A percentile compares a stretch with the other conserved stretches of the same genome.
Conservation (phyloP, 2,329 filamentous ascomycete genomes). For the Exophiala calicioides region DNA sequence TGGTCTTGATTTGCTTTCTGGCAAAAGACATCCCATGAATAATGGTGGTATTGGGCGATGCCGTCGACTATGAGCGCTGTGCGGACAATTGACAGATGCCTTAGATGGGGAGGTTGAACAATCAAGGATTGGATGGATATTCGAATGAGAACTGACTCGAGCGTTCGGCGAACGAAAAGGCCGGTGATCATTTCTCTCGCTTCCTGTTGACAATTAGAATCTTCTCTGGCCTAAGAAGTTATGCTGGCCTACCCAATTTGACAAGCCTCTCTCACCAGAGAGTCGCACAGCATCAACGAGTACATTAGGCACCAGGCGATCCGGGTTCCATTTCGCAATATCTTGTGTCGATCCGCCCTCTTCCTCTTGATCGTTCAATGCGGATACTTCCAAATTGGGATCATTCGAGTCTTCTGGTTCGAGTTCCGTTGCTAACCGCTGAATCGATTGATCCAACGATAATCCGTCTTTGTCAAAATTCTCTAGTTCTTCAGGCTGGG, state of each 20-base stretch:
- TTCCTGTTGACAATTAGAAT: conserved; percentile 10
- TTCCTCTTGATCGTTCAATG: conserved; percentile 14
- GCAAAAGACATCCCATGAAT: conserved; percentile 54
- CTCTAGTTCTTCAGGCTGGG: conserved; percentile 41
- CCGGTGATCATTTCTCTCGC: conserved; percentile 48
- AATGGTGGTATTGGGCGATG: conserved; percentile 56
- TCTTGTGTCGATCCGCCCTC: conserved; percentile 33
- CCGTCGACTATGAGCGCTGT: conserved; percentile 54
- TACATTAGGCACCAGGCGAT: conserved; percentile 54
- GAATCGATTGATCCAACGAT: conserved; percentile 13
- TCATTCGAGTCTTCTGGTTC: conserved; percentile 10
- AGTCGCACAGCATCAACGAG: conserved; percentile 52
- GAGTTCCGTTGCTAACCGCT: conserved; percentile 22
- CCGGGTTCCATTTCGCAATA: conserved; percentile 57
- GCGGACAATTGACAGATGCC: conserved; percentile 58
- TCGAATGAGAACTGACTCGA: conserved; percentile 55
- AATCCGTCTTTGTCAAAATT: conserved; percentile 39
- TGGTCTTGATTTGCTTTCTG: conserved; percentile 54
- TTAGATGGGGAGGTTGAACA: conserved; percentile 60
- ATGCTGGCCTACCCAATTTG: conserved; percentile 41
- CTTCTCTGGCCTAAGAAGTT: neutral
- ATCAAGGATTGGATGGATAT: conserved; percentile 59
- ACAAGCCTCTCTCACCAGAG: conserved; percentile 52
- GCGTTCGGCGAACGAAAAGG: conserved; percentile 54
- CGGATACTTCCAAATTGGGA: conserved; percentile 25